phyloP scores from a whole-genome alignment of 345 rosid species.

The rapeseed (Brassica napus) region Da-Ae NC_063452.1:39518001-39518500 shows the following conservation, averaged over 20 bases:
- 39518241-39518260: conserved; percentile 3
- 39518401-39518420: conserved; percentile 5
- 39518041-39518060: conserved; percentile 99
- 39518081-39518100: conserved; percentile 72
- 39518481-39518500: not conserved
- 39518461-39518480: conserved; percentile 22
- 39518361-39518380: conserved; percentile 26
- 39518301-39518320: conserved; percentile 53
- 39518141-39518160: conserved; percentile 78
- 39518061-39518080: conserved; percentile 95
- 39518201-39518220: conserved; percentile 87
- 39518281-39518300: conserved; percentile 43
- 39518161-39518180: conserved; percentile 99
- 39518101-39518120: conserved; percentile 87
- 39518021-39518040: conserved; percentile 98
- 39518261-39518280: conserved; percentile 15
- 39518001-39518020: conserved; percentile 82
- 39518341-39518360: conserved; percentile 15
- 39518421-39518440: conserved; percentile 19
- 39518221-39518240: conserved; percentile 35
- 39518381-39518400: not conserved
- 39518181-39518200: conserved; percentile 84
- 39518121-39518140: conserved; percentile 91
- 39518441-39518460: conserved; percentile 20
- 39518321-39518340: conserved; percentile 32